Evolutionary conservation across 2,329 filamentous ascomycete genomes (phyloP).

Genomic region (Pseudocercospora cruenta): DNA sequence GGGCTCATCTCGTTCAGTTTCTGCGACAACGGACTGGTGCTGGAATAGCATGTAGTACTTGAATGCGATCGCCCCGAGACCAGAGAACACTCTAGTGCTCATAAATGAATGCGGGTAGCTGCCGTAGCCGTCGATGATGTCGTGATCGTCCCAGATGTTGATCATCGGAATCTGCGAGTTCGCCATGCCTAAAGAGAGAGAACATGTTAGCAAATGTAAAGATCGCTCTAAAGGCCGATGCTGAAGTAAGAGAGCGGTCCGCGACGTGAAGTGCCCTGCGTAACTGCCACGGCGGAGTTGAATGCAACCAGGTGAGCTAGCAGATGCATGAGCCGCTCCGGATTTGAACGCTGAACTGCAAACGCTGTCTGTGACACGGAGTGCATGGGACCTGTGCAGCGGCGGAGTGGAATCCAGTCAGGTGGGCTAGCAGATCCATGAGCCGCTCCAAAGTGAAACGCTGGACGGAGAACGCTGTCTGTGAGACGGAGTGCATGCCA

Average conservation of each 20-base stretch:
- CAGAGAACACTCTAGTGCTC: conserved; percentile 83
- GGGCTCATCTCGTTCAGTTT: conserved; percentile 81
- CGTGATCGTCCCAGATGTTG: conserved; percentile 95
- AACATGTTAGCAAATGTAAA: neutral
- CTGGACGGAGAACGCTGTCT: too few species aligned
- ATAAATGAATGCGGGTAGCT: conserved; percentile 93
- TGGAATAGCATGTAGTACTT: conserved; percentile 99
- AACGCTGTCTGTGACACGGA: neutral
- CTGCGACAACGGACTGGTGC: conserved; percentile 82
- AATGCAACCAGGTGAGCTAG: neutral
- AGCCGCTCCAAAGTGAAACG: too few species aligned
- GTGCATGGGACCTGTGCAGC: neutral
- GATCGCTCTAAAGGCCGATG: neutral
- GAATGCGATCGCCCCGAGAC: conserved; percentile 87
- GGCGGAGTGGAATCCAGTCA: too few species aligned
- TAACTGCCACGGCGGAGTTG: neutral
- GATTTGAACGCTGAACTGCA: neutral
- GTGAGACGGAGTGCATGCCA: too few species aligned
- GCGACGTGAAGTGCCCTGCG: neutral
- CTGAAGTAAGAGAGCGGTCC: neutral
- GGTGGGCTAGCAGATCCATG: too few species aligned
- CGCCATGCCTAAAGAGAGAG: conserved; percentile 62
- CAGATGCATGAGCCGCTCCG: neutral
- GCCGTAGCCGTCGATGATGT: conserved; percentile 73
- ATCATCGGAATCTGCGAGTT: conserved; percentile 96